Evolutionary conservation across 2,329 filamentous ascomycete genomes (phyloP).

Genomic region (Pseudogymnoascus sp.): DNA sequence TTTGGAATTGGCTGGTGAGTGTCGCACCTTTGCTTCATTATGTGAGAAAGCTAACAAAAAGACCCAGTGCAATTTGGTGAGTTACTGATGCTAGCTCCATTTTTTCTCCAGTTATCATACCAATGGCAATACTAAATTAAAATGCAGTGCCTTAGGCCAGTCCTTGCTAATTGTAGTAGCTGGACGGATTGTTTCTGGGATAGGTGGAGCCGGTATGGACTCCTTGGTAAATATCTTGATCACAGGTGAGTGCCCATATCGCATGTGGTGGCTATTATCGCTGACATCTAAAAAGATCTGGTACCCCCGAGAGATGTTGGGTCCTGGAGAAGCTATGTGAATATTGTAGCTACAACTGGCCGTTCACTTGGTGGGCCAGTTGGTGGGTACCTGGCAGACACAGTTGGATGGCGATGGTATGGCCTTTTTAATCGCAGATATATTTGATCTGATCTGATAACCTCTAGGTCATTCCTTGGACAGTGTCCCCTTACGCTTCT

Average conservation of each 20-base stretch:
- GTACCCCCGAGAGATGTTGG: slow-evolving; percentile 47
- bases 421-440: background rate
- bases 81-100: slow-evolving; percentile 21
- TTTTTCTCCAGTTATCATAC: background rate
- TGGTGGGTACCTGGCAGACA: slow-evolving; percentile 53
- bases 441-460: background rate
- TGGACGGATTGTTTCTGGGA: slow-evolving; percentile 46
- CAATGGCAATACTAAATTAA: background rate
- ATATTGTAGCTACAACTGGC: slow-evolving; percentile 45
- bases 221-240: slow-evolving; percentile 46
- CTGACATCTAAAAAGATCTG: slow-evolving; percentile 33
- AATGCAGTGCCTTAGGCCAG: slow-evolving; percentile 37
- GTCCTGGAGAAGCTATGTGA: slow-evolving; percentile 47
- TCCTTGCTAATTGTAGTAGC: slow-evolving; percentile 44
- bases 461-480: background rate
- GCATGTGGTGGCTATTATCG: background rate
- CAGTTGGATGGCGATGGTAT: slow-evolving; percentile 58
- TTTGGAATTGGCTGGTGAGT: slow-evolving; percentile 37
- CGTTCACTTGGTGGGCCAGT: slow-evolving; percentile 48
- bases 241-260: slow-evolving; percentile 33
- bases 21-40: background rate
- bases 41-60: background rate
- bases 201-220: slow-evolving; percentile 45
- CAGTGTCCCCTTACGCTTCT: background rate
- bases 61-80: slow-evolving; percentile 33